Base-by-base conservation (phyloP, 345 rosid species). In the Angophora floribunda region DNA sequence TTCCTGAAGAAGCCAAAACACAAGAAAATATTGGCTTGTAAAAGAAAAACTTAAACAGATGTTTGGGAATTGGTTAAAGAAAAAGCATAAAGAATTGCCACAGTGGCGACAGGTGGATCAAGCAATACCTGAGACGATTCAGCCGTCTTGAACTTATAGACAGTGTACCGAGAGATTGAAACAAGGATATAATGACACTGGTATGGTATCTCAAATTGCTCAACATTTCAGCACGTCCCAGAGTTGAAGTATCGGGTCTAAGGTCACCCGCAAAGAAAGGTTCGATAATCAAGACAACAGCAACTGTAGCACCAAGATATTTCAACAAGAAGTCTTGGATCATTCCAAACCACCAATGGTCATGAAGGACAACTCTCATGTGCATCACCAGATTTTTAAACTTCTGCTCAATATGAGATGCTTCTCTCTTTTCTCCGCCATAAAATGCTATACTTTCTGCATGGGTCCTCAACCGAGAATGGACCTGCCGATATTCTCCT, bases 301-400 rank as follows among this genome's bases (percentile, higher is more conserved):
- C 99, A 88, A 98, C 96, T 22, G 99, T 98, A 49, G 99, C 99
- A 86, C 99, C 99, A 88, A 98, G 98, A 93, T 98, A 98, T 92
- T 98, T 98, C 90, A 97, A 91, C 87, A 98, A 90, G 92, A 98
- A 98, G 92, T 98, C 99, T 88, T 98, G 99, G 92, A 98, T 96
- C 99, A 98, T 98, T 92, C 99, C 99, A 93, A 98, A 98, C 99
- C 99, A 98, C 99, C 99, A 98, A 88, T 97, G 98, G 44, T 98
- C 97, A 89, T 95, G 98, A 92, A 94, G 97, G 87, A 98, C 99
- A 52, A 75, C 87, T 51, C 95, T 91, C 95, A 98, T 90, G 91
- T 98, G 99, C 86, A 91, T 91, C 89, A 94, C 91, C 53, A 98
- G 97, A 89, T 92, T 90, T 91, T 88, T 94, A 93, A 98, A 98